Conservation (phyloP, 2,329 filamentous ascomycete species). For the Colletotrichum sp. region DNA sequence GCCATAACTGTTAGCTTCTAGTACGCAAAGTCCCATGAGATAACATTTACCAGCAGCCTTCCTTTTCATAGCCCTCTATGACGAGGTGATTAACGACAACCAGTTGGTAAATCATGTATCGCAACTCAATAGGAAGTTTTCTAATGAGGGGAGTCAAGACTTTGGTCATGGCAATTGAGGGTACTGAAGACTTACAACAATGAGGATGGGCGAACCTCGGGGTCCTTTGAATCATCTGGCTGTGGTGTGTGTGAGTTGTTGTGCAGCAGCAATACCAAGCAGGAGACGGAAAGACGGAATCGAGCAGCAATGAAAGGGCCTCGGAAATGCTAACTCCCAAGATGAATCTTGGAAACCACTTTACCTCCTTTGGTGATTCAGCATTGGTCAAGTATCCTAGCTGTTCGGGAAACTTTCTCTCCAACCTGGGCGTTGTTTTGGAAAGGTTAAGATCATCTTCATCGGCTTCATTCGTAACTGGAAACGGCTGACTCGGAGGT, state of each 20-base stretch:
- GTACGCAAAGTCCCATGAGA: background rate
- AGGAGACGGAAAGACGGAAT: background rate
- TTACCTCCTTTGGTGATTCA: background rate
- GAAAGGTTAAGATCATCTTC: accelerated
- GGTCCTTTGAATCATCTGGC: background rate
- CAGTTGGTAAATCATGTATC: background rate
- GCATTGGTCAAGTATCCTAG: background rate
- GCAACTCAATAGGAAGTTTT: background rate
- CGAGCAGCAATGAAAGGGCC: accelerated
- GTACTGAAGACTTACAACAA: background rate
- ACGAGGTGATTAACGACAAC: background rate
- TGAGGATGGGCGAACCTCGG: background rate
- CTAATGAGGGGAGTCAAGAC: background rate
- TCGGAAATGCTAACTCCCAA: background rate
- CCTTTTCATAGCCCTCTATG: background rate
- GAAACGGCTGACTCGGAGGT: background rate
- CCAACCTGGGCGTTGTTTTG: accelerated
- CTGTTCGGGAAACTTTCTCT: background rate
- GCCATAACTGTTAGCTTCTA: background rate
- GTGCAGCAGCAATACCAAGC: background rate
- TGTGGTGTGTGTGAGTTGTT: background rate
- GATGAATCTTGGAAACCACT: background rate
- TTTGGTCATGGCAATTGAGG: background rate
- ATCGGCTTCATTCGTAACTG: background rate
- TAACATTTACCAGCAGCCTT: background rate